phyloP scores from a whole-genome alignment of 805 yeast species.

The Millerozyma miso region DNA sequence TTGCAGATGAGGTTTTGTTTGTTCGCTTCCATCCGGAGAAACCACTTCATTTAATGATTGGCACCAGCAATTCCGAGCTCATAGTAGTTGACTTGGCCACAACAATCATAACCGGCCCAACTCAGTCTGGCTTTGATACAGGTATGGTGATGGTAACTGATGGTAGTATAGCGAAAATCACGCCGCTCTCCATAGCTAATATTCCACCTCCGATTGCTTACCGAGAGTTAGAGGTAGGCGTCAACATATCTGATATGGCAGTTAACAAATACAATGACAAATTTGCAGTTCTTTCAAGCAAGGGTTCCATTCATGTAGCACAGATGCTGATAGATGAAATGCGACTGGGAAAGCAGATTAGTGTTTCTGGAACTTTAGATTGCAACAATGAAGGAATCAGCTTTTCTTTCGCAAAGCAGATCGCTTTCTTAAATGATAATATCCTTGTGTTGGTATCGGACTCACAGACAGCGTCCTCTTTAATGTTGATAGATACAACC shows the following conservation, averaged over 20 bases:
- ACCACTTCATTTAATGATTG: conserved; percentile 69
- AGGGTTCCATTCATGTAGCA: conserved; percentile 25
- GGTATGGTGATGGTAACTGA: conserved; percentile 84
- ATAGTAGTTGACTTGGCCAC: conserved; percentile 67
- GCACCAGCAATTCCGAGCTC: conserved; percentile 42
- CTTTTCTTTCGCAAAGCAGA: conserved; percentile 55
- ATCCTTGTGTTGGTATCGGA: conserved; percentile 59
- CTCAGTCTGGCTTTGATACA: conserved; percentile 59
- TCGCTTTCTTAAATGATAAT: conserved; percentile 51
- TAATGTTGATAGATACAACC: conserved; percentile 47
- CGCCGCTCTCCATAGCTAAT: conserved; percentile 80
- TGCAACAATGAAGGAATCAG: conserved; percentile 29
- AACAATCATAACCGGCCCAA: conserved; percentile 63
- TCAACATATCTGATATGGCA: conserved; percentile 61
- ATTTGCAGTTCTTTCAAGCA: conserved; percentile 55
- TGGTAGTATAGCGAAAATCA: conserved; percentile 63
- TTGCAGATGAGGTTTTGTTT: conserved; percentile 34
- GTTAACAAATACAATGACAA: conserved; percentile 54
- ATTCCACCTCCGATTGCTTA: conserved; percentile 93
- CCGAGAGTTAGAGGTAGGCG: conserved; percentile 53
- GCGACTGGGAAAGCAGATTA: conserved; percentile 47
- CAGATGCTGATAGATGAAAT: conserved; percentile 49
- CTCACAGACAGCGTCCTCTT: conserved; percentile 44
- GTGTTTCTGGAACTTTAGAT: conserved; percentile 25
- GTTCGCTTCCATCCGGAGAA: conserved; percentile 87